Conservation (phyloP, 1,284 basidiomycete species). For the Hemileia vastatrix region DNA sequence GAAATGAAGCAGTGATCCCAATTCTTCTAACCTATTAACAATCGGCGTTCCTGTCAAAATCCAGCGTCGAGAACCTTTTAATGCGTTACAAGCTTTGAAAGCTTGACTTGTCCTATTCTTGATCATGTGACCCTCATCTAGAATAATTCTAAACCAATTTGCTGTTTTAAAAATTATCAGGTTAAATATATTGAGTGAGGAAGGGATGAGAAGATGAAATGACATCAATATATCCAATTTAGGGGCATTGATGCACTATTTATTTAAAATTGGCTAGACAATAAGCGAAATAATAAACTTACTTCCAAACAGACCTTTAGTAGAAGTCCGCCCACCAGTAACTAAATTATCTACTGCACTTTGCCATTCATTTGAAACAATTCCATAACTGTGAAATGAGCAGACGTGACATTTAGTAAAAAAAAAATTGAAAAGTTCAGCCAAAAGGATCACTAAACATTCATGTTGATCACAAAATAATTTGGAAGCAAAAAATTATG, state of each 20-base stretch:
- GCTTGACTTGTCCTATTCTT: slow-evolving; percentile 83
- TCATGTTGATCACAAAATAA: not conserved
- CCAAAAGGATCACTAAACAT: not conserved
- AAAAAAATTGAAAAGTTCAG: not conserved
- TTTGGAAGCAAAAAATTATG: not conserved
- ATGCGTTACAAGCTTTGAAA: slow-evolving; percentile 77
- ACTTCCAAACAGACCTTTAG: not conserved
- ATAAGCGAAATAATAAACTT: not conserved
- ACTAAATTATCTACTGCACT: not conserved
- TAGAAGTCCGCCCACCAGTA: not conserved
- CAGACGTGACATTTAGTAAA: too few relatives aligned
- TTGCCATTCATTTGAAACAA: slow-evolving; percentile 18
- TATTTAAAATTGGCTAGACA: not conserved
- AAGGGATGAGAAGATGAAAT: not conserved
- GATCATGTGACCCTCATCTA: slow-evolving; percentile 88
- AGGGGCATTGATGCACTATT: not conserved
- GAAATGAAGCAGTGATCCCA: slow-evolving; percentile 9
- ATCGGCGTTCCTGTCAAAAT: slow-evolving; percentile 92
- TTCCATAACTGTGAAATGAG: slow-evolving; percentile 9
- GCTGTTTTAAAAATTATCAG: not conserved
- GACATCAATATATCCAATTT: not conserved
- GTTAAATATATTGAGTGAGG: not conserved
- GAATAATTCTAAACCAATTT: slow-evolving; percentile 40
- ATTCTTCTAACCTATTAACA: slow-evolving; percentile 58
- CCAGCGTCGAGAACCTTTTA: slow-evolving; percentile 74